These are phyloP conservation scores for Irpex rosettiformis DNA, from an alignment of 1,284 basidiomycete genomes.

Conservation along the genomic window DNA sequence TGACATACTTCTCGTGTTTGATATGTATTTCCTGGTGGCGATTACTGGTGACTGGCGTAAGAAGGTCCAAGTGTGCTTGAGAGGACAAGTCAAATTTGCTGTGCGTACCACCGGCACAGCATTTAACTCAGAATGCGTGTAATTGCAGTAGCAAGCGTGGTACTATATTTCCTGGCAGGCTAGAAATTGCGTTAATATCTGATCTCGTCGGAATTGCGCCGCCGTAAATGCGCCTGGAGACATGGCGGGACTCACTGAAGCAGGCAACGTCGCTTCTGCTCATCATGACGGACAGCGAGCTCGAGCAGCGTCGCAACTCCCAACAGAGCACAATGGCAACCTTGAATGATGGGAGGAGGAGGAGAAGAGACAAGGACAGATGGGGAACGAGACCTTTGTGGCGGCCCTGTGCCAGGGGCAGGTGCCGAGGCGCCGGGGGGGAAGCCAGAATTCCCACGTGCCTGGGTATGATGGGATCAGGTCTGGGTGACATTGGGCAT, in stretches of 20 bases:
- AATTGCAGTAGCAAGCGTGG: not conserved
- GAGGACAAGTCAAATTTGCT: not conserved
- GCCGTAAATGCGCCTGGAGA: not conserved
- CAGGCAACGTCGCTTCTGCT: not conserved
- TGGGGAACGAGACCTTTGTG: conserved; percentile 1
- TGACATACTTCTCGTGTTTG: not conserved
- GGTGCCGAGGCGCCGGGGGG: not conserved
- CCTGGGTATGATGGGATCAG: conserved; percentile 15
- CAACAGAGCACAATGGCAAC: not conserved
- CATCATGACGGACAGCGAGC: not conserved
- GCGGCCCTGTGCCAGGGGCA: not conserved
- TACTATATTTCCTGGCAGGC: not conserved
- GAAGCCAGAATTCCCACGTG: conserved; percentile 8
- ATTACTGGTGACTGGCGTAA: too few relatives aligned
- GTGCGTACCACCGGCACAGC: not conserved
- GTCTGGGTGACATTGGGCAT: conserved; percentile 15
- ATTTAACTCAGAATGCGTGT: not conserved
- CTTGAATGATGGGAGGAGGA: not conserved
- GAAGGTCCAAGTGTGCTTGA: not conserved
- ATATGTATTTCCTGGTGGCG: not conserved
- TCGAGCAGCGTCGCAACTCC: not conserved
- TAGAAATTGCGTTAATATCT: not conserved
- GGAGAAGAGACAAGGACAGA: not conserved
- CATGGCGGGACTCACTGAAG: not conserved
- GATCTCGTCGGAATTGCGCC: not conserved